Evolutionary conservation across 768 basidiomycete genomes (phyloP).

Genomic region (Naganishia vaughanmartiniae): DNA sequence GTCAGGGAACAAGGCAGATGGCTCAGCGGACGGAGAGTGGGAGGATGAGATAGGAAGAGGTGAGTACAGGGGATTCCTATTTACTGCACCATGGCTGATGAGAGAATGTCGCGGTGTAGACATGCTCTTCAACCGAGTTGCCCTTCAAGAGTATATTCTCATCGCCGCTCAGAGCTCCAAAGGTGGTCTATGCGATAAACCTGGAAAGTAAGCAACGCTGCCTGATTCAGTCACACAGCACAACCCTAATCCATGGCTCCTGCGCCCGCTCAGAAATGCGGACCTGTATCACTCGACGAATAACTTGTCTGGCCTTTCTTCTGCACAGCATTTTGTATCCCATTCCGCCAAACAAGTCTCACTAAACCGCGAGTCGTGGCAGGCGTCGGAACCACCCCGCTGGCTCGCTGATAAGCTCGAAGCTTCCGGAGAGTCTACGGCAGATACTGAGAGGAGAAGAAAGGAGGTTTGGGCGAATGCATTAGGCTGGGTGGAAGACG

Average conservation of each 20-base stretch:
- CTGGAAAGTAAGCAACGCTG: constrained; percentile 68
- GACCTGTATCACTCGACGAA: constrained; percentile 95
- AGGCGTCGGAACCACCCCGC: constrained; percentile 34
- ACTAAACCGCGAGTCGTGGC: constrained; percentile 35
- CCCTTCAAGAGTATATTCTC: constrained; percentile 82
- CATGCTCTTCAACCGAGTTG: constrained; percentile 50
- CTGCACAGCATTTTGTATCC: constrained; percentile 75
- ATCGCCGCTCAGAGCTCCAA: constrained; percentile 78
- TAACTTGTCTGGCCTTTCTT: constrained; percentile 82
- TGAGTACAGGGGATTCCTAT: constrained; percentile 30
- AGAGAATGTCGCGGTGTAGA: neutral
- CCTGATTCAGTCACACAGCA: neutral
- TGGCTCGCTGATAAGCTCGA: constrained; percentile 36
- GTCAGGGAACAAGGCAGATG: constrained; percentile 14
- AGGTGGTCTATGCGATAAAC: constrained; percentile 90
- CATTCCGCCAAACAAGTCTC: constrained; percentile 54
- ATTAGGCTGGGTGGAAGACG: constrained; percentile 68
- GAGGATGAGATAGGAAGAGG: constrained; percentile 62
- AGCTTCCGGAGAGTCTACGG: constrained; percentile 42
- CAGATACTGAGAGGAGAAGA: constrained; percentile 52
- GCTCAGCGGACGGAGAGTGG: constrained; percentile 58
- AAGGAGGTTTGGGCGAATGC: constrained; percentile 59
- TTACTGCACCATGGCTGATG: constrained; percentile 42
- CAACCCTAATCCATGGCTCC: too few relatives aligned
- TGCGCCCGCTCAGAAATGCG: constrained; percentile 59